phyloP scores from a whole-genome alignment of 805 yeast species.

The Martiniozyma abietophila region DNA sequence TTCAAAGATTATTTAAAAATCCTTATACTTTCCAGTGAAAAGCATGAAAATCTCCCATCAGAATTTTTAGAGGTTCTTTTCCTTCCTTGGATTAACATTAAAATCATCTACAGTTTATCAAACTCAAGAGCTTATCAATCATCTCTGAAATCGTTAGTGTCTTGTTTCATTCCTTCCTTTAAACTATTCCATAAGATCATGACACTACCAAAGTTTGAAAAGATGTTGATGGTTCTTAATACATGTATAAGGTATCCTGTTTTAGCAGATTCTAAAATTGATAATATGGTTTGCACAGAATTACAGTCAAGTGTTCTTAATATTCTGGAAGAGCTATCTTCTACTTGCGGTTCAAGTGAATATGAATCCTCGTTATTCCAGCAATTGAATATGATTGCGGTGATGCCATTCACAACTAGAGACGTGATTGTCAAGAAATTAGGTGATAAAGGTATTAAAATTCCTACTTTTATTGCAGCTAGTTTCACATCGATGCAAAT shows the following conservation, averaged over 20 bases:
- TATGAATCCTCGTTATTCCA: slow-evolving; percentile 39
- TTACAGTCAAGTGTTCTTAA: slow-evolving; percentile 54
- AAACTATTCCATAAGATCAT: slow-evolving; percentile 26
- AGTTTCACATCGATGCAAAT: slow-evolving; percentile 39
- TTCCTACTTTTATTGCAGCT: slow-evolving; percentile 57
- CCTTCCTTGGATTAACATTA: slow-evolving; percentile 40
- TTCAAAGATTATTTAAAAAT: slow-evolving; percentile 46
- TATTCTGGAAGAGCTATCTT: slow-evolving; percentile 30
- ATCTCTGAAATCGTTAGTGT: slow-evolving; percentile 45
- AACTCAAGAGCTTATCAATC: slow-evolving; percentile 43
- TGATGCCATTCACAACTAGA: slow-evolving; percentile 55
- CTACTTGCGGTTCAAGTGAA: slow-evolving; percentile 19
- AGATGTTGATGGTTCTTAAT: slow-evolving; percentile 49
- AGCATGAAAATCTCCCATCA: slow-evolving; percentile 18
- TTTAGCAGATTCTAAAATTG: slow-evolving; percentile 48
- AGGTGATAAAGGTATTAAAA: slow-evolving; percentile 28
- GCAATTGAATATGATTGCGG: slow-evolving; percentile 44
- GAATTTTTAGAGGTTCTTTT: slow-evolving; percentile 33
- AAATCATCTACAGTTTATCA: slow-evolving; percentile 35
- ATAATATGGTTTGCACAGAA: slow-evolving; percentile 46
- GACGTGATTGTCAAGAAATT: slow-evolving; percentile 48
- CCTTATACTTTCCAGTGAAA: slow-evolving; percentile 27
- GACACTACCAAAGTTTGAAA: slow-evolving; percentile 32
- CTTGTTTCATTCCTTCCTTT: slow-evolving; percentile 43
- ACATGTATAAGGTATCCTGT: slow-evolving; percentile 67